Evolutionary conservation across 345 rosid species (phyloP).

Genomic region (Camelina neglecta): DNA sequence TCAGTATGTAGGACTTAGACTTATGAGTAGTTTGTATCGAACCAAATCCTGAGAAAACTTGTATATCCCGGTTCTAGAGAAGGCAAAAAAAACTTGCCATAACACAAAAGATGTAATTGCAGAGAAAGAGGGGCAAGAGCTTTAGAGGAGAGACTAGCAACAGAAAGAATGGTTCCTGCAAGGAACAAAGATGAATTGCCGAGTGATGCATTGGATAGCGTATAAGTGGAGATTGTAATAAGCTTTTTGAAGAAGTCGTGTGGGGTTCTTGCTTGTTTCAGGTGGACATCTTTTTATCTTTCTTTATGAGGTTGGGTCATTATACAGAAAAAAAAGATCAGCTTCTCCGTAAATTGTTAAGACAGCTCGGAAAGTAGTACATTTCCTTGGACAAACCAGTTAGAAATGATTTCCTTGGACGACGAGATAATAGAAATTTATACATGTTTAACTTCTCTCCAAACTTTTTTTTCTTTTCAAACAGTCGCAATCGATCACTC

Average conservation of each 20-base stretch:
- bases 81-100: neutral
- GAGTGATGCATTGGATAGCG: constrained; percentile 66
- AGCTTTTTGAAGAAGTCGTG: constrained; percentile 36
- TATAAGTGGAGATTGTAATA: constrained; percentile 45
- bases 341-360: constrained; percentile 30
- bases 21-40: neutral
- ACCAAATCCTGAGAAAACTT: constrained; percentile 1
- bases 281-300: constrained; percentile 36
- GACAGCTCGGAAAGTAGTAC: constrained; percentile 11
- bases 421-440: constrained; percentile 15
- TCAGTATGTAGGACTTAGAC: constrained; percentile 1
- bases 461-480: neutral
- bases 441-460: constrained; percentile 9
- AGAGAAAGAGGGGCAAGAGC: constrained; percentile 99
- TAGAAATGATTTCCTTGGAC: constrained; percentile 9
- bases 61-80: neutral
- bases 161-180: constrained; percentile 70
- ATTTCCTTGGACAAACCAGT: constrained; percentile 20
- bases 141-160: constrained; percentile 88
- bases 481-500: neutral
- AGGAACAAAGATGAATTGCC: constrained; percentile 57
- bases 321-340: constrained; percentile 16
- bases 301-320: constrained; percentile 10
- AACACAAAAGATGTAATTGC: constrained; percentile 38
- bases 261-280: constrained; percentile 35